These are phyloP conservation scores for Heterobasidion occidentale DNA, from an alignment of 1,284 basidiomycete species.

Conservation along the genomic window DNA sequence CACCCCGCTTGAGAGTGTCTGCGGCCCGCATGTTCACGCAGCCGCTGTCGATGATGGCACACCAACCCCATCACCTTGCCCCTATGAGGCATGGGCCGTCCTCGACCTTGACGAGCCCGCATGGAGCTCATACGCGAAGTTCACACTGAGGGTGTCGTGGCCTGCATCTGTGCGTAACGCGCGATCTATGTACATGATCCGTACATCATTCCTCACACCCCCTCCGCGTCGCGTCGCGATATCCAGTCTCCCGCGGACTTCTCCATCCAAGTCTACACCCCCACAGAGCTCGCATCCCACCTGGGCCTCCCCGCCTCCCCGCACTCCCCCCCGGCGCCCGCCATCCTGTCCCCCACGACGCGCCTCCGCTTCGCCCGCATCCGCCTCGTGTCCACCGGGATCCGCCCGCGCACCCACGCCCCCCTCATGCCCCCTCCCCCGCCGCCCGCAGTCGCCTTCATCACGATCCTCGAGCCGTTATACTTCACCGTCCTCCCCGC, in stretches of 20 bases:
- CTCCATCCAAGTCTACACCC: conserved; percentile 14
- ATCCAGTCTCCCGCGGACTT: conserved; percentile 23
- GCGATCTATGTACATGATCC: background rate
- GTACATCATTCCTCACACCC: background rate
- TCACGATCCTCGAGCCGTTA: conserved; percentile 50
- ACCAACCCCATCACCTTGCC: conserved; percentile 21
- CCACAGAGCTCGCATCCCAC: conserved; percentile 11
- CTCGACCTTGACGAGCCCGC: conserved; percentile 40
- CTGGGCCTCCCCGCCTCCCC: conserved; percentile 3
- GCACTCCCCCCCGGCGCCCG: conserved; percentile 4
- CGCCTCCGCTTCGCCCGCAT: conserved; percentile 47
- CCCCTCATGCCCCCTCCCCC: conserved; percentile 8
- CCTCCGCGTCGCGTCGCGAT: background rate
- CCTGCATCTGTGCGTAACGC: conserved; percentile 50
- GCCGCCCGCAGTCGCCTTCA: conserved; percentile 35
- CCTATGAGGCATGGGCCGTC: conserved; percentile 47
- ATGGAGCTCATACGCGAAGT: conserved; percentile 41
- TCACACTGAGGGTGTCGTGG: conserved; percentile 59
- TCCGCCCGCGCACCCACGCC: conserved; percentile 30
- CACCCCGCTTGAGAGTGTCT: conserved; percentile 22
- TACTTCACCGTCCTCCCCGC: conserved; percentile 50
- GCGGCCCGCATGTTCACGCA: conserved; percentile 8
- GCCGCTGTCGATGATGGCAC: background rate
- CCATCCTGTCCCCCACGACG: conserved; percentile 16
- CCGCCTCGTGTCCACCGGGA: conserved; percentile 40